Percentiles rank a stretch among this genome's conserved stretches.
Conservation (phyloP, 768 basidiomycete genomes). For the Auricularia heimuer region DNA sequence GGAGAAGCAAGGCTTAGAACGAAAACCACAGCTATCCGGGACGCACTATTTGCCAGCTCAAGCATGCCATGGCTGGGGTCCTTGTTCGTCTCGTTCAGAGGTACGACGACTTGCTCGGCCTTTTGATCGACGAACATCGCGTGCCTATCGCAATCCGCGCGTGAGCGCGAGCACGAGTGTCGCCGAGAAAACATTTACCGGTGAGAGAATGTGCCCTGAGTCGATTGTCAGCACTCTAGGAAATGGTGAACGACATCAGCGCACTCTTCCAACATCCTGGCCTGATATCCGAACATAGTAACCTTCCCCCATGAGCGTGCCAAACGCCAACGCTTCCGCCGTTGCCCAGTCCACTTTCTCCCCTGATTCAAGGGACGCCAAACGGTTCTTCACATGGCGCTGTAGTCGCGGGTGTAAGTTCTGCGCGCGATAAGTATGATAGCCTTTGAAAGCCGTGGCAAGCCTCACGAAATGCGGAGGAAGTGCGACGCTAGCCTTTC, state of each 20-base stretch:
- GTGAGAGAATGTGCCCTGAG: conserved; percentile 71
- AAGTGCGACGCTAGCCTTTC: conserved; percentile 54
- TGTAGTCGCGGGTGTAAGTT: conserved; percentile 71
- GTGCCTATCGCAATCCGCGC: conserved; percentile 31
- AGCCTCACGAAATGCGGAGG: conserved; percentile 54
- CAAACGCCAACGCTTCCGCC: conserved; percentile 86
- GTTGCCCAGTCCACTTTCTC: conserved; percentile 82
- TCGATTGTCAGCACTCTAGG: not conserved
- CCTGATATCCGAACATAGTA: conserved; percentile 83
- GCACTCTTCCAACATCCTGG: conserved; percentile 71
- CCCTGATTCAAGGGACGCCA: conserved; percentile 58
- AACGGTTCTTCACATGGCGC: conserved; percentile 66
- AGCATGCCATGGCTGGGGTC: conserved; percentile 39
- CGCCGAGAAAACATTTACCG: conserved; percentile 27
- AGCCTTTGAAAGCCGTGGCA: not conserved
- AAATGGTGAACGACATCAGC: not conserved
- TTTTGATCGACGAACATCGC: conserved; percentile 89
- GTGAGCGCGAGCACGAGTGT: conserved; percentile 13
- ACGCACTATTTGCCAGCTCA: conserved; percentile 78
- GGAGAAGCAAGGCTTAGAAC: not conserved
- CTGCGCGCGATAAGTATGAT: conserved; percentile 25
- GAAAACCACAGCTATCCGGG: conserved; percentile 4
- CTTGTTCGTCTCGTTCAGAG: conserved; percentile 54
- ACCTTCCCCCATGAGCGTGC: conserved; percentile 73
- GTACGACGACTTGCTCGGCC: conserved; percentile 69